Conservation (phyloP, 805 yeast genomes). For the Starmerella davenportii region DNA sequence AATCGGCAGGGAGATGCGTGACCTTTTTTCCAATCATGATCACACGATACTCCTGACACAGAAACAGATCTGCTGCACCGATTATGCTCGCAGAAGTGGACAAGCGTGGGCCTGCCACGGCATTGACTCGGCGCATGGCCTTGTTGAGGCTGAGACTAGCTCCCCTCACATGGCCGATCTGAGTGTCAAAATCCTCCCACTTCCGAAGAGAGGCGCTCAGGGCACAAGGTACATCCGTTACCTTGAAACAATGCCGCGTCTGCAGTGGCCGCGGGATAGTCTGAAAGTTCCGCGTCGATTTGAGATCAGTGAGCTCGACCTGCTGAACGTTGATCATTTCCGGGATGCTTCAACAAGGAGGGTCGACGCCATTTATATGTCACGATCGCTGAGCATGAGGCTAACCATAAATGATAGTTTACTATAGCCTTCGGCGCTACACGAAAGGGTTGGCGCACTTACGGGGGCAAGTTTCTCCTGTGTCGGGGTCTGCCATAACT, state of each 20-base stretch:
- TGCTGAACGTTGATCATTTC: neutral
- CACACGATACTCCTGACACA: neutral
- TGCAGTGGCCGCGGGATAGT: neutral
- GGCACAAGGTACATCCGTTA: neutral
- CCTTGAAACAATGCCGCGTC: neutral
- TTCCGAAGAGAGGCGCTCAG: neutral
- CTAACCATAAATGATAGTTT: no score
- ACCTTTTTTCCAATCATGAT: neutral
- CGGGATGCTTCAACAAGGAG: no score
- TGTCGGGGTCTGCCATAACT: slow-evolving; percentile 63
- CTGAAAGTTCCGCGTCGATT: neutral
- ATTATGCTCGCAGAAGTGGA: neutral
- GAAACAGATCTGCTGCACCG: neutral
- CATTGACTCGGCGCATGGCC: neutral
- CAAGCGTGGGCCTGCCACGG: neutral
- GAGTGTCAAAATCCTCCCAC: neutral
- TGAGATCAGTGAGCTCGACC: slow-evolving; percentile 1
- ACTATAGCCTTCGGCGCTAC: no score
- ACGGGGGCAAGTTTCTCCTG: slow-evolving; percentile 60
- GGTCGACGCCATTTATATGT: no score
- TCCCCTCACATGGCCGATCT: neutral
- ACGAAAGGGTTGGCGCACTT: slow-evolving; percentile 78
- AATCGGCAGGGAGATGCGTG: neutral
- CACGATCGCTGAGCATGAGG: no score
- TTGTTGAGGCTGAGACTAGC: neutral